Conservation (phyloP, 2,329 filamentous ascomycete species). For the Sporothrix brasiliensis region DNA sequence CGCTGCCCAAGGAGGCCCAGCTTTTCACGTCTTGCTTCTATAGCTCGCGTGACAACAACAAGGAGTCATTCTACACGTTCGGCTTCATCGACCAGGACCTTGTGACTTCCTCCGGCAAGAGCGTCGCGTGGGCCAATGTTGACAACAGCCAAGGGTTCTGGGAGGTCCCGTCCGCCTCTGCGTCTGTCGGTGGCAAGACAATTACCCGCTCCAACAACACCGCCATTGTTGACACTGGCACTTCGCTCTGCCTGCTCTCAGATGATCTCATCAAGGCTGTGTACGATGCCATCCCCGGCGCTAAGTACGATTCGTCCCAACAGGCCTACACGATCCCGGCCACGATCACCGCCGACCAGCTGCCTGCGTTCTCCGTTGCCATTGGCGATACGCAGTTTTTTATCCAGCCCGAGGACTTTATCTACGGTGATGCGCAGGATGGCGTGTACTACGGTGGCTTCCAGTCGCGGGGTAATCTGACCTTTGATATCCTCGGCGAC, state of each 20-base stretch:
- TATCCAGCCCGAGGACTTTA: constrained; percentile 65
- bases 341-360: constrained; percentile 51
- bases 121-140: constrained; percentile 61
- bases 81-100: constrained; percentile 70
- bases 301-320: constrained; percentile 56
- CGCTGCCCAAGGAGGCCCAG: constrained; percentile 53
- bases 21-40: constrained; percentile 69
- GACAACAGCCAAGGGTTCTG: constrained; percentile 70
- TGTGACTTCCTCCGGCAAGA: constrained; percentile 55
- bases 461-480: constrained; percentile 61
- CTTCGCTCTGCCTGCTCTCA: constrained; percentile 66
- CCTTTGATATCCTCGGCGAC: constrained; percentile 66
- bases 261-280: constrained; percentile 64
- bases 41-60: constrained; percentile 53
- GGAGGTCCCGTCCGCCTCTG: constrained; percentile 62
- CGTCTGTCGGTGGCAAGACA: constrained; percentile 59
- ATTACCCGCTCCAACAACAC: constrained; percentile 58
- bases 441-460: constrained; percentile 66
- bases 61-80: constrained; percentile 70
- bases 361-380: constrained; percentile 65
- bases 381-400: constrained; percentile 63
- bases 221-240: constrained; percentile 73
- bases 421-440: constrained; percentile 58
- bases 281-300: constrained; percentile 65
- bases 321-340: constrained; percentile 69